These are phyloP conservation scores for Sequoiadendron giganteum DNA, from an alignment of 75 land plant genomes.

Conservation along the genomic window DNA sequence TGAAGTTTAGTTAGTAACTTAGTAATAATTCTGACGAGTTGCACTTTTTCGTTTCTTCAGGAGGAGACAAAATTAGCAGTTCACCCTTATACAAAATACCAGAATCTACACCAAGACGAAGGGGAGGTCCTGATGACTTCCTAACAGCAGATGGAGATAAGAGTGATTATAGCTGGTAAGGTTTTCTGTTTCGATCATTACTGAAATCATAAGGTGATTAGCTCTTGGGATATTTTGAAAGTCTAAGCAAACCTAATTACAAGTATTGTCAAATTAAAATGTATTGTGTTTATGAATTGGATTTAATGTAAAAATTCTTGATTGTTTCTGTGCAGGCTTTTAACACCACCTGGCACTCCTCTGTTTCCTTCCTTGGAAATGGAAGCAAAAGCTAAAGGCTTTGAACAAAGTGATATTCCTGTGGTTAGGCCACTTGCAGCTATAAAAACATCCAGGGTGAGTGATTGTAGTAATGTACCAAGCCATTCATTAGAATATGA, in stretches of 20 bases:
- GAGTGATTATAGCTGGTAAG: constrained; percentile 68
- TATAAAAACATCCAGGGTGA: constrained; percentile 21
- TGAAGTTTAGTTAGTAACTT: not conserved
- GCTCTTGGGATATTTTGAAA: not conserved
- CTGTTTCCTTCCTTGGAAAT: constrained; percentile 33
- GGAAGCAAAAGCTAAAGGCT: constrained; percentile 28
- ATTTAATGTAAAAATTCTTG: not conserved
- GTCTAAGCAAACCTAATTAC: not conserved
- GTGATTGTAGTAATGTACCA: not conserved
- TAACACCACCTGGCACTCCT: constrained; percentile 75
- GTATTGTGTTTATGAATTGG: not conserved
- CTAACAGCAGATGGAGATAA: constrained; percentile 53
- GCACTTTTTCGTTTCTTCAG: not conserved
- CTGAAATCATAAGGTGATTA: not conserved
- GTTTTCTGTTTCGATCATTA: not conserved
- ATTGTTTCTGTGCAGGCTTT: constrained; percentile 43
- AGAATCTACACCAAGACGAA: constrained; percentile 22
- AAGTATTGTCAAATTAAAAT: not conserved
- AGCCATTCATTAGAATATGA: not conserved
- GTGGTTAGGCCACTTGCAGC: constrained; percentile 28
- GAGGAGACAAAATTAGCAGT: constrained; percentile 41
- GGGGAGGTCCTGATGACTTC: constrained; percentile 44
- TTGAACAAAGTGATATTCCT: constrained; percentile 27
- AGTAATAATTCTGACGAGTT: not conserved
- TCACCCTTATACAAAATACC: constrained; percentile 50